Evolutionary conservation across 2,329 filamentous ascomycete species (phyloP), one percentile per base, ranked within the genome.

Genomic region (Aureobasidium subglaciale): DNA sequence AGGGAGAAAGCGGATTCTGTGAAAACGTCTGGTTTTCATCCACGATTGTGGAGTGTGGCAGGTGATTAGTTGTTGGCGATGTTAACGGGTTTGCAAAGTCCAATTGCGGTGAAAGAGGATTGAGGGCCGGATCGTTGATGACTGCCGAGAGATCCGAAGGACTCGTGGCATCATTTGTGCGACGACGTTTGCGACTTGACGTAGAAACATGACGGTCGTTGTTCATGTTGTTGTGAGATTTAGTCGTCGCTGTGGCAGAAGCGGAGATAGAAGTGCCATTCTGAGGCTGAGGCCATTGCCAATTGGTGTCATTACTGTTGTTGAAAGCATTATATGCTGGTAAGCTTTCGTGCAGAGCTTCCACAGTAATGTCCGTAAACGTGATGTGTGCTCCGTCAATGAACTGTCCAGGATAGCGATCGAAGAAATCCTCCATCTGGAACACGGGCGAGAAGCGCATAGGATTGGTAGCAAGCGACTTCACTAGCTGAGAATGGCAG

Each of bases 381-480:
- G 81, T 85, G 34, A 92, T 75, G 64, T 90, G 87, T 1, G 87
- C 84, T 1, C 86, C 82, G 63, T 93, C 88, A 55, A 93, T 88
- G 5, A 78, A 75, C 56, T 83, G 78, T 1, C 84, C 85, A 0
- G 82, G 83, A 18, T 95, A 95, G 25, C 90, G 79, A 63, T 93
- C 88, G 63, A 93, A 91, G 69, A 95, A 95, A 65, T 93, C 88
- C 60, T 93, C 89, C 13, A 91, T 79, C 59, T 93, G 88, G 64
- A 93, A 92, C 1, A 88, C 86, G 0, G 88, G 85, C 0, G 85
- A 85, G 62, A 89, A 90, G 9, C 87, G 76, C 78, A 88, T 85
- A 0, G 84, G 78, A 59, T 82, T 88, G 54, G 78, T 83, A 1
- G 82, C 78, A 18, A 90, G 69, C 3, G 81, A 84, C 65, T 88